Percentiles rank a stretch among this genome's conserved stretches.
Evolutionary conservation across 371 early-diverging fungal species (phyloP).

Genomic region (Mortierella sp.): DNA sequence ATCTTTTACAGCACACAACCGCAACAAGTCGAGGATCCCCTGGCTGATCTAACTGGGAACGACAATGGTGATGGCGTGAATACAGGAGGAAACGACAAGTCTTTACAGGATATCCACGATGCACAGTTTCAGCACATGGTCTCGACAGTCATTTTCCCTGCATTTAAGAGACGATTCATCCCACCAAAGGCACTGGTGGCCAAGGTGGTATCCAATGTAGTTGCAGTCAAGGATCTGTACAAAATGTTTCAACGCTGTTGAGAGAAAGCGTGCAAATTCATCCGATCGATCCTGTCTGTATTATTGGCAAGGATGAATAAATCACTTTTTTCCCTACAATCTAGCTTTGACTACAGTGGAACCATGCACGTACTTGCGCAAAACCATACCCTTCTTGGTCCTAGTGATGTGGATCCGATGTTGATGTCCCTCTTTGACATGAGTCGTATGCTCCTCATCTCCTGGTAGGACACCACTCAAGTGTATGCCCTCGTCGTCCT

Average conservation of each 20-base stretch:
- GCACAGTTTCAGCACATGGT: constrained; percentile 46
- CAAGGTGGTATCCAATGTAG: constrained; percentile 73
- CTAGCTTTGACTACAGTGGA: constrained; percentile 36
- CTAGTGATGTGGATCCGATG: constrained; percentile 43
- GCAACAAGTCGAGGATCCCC: constrained; percentile 23
- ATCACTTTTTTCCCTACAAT: constrained; percentile 15
- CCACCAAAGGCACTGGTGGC: constrained; percentile 69
- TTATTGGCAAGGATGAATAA: too few species aligned
- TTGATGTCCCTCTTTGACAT: constrained; percentile 22
- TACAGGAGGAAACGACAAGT: constrained; percentile 18
- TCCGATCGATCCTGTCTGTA: not conserved
- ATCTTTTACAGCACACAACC: constrained; percentile 82
- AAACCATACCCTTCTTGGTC: constrained; percentile 43
- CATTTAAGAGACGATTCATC: constrained; percentile 72
- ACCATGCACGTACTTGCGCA: constrained; percentile 42
- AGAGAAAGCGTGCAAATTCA: not conserved
- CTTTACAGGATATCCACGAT: constrained; percentile 31
- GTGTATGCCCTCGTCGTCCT: constrained; percentile 44
- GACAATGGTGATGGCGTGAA: constrained; percentile 11
- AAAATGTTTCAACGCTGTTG: constrained; percentile 93
- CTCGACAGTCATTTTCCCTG: constrained; percentile 73
- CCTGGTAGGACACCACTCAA: constrained; percentile 44
- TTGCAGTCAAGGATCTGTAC: constrained; percentile 89
- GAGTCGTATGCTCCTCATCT: constrained; percentile 39
- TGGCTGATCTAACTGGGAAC: constrained; percentile 5